These are phyloP conservation scores for Phytophthora fragariae DNA, from an alignment of 352 stramenopile genomes.

Conservation along the genomic window DNA sequence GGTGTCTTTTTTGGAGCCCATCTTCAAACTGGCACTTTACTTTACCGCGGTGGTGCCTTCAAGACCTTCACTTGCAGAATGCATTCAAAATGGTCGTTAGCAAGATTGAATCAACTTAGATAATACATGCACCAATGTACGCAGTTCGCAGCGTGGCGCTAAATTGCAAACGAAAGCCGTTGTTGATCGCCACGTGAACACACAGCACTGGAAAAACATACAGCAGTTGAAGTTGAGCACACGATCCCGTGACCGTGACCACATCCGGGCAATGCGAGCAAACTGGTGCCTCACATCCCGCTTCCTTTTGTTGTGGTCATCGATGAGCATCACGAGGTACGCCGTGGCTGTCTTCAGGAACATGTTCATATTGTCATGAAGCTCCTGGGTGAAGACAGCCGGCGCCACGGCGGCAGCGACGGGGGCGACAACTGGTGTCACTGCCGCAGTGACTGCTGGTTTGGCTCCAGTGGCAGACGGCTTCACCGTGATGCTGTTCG, in stretches of 20 bases:
- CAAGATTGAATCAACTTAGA: background rate
- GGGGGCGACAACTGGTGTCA: background rate
- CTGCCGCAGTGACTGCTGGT: background rate
- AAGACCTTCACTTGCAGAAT: background rate
- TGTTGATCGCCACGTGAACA: background rate
- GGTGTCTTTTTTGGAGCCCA: slow-evolving; percentile 8
- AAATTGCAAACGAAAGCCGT: slow-evolving; percentile 2
- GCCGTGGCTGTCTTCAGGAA: slow-evolving; percentile 47
- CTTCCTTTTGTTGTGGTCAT: slow-evolving; percentile 32
- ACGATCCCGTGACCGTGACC: background rate
- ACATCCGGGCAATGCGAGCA: background rate
- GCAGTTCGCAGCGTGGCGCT: background rate
- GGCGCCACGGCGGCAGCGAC: background rate
- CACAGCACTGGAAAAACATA: slow-evolving; percentile 19
- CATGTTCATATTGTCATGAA: slow-evolving; percentile 41
- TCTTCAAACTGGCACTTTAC: slow-evolving; percentile 27
- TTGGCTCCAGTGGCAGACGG: background rate
- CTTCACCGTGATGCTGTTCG: background rate
- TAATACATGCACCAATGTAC: background rate
- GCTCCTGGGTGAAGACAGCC: slow-evolving; percentile 29
- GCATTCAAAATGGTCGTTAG: background rate
- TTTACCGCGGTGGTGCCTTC: background rate
- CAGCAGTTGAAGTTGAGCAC: slow-evolving; percentile 22
- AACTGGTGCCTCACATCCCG: slow-evolving; percentile 5
- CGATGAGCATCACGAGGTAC: slow-evolving; percentile 44